Evolutionary conservation across 2,329 filamentous ascomycete species (phyloP), one percentile per base, ranked within the genome.

Genomic region (Didymella segeticola): DNA sequence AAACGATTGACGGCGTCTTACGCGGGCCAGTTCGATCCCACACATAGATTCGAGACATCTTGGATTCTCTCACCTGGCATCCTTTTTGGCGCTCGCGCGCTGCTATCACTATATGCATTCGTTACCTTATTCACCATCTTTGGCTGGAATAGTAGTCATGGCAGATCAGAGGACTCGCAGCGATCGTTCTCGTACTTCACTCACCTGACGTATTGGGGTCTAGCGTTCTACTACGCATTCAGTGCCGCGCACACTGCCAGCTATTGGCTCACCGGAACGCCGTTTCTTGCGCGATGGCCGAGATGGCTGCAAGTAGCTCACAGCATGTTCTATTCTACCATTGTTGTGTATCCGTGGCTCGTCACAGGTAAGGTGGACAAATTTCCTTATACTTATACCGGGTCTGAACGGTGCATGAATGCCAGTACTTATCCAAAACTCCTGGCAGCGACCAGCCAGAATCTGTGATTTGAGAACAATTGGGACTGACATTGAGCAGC

Each of bases 181-280:
- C 75, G 79, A 38, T 82, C 82, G 38, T 95, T 96, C 78, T 90
- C 87, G 65, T 96, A 86, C 80, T 96, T 96, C 79, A 96, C 91
- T 23, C 80, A 87, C 67, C 79, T 95, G 53, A 90, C 89, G 9
- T 95, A 88, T 80, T 95, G 89, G 89, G 90, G 90, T 2, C 77
- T 93, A 29, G 86, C 84, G 20, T 93, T 93, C 77, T 96, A 96
- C 80, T 88, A 88, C 71, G 79, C 86, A 51, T 78, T 87, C 66
- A 81, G 88, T 1, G 80, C 88, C 15, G 58, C 85, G 15, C 90
- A 96, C 78, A 91, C 89, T 5, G 77, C 85, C 46, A 82, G 80
- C 41, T 95, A 93, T 76, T 75, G 71, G 67, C 50, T 72, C 10
- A 72, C 69, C 2, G 75, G 75, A 7, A 67, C 57, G 1, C 64